Conservation (phyloP, 108 stramenopile genomes). For the Aurantiochytrium sp. region DNA sequence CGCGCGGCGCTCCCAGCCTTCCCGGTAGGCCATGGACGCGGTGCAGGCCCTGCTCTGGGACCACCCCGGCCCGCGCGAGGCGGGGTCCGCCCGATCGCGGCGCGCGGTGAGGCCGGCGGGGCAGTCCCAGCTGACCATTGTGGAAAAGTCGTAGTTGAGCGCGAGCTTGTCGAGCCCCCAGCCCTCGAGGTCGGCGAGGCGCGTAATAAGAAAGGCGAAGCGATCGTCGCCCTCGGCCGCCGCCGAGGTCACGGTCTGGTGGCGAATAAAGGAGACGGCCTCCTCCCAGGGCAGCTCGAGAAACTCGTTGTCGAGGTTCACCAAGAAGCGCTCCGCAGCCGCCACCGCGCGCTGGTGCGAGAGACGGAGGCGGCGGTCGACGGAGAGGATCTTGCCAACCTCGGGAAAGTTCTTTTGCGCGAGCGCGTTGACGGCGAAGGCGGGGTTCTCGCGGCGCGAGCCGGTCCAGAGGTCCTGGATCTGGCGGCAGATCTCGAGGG, state of each 20-base stretch:
- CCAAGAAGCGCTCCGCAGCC: not conserved
- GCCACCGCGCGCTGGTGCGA: constrained; percentile 1
- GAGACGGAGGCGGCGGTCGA: not conserved
- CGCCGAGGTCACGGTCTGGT: not conserved
- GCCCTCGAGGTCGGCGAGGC: not conserved
- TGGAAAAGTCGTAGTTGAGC: not conserved
- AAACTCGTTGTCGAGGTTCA: not conserved
- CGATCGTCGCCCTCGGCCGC: not conserved
- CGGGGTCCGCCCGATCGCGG: not conserved
- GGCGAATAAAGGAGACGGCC: not conserved
- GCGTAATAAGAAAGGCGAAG: not conserved
- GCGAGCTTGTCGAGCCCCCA: not conserved
- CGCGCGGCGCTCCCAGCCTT: not conserved
- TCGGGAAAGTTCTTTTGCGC: not conserved
- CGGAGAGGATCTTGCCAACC: not conserved
- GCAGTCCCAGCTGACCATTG: constrained; percentile 12
- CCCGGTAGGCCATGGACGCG: not conserved
- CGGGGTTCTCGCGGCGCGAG: not conserved
- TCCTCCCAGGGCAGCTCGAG: not conserved
- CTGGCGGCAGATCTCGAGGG: not conserved
- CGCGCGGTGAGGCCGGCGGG: not conserved
- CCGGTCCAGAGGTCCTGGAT: not conserved
- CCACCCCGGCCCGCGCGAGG: not conserved
- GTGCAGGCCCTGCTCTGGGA: not conserved
- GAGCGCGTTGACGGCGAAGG: not conserved